Base-by-base conservation (phyloP, 2,329 filamentous ascomycete genomes). In the Scedosporium boydii region DNA sequence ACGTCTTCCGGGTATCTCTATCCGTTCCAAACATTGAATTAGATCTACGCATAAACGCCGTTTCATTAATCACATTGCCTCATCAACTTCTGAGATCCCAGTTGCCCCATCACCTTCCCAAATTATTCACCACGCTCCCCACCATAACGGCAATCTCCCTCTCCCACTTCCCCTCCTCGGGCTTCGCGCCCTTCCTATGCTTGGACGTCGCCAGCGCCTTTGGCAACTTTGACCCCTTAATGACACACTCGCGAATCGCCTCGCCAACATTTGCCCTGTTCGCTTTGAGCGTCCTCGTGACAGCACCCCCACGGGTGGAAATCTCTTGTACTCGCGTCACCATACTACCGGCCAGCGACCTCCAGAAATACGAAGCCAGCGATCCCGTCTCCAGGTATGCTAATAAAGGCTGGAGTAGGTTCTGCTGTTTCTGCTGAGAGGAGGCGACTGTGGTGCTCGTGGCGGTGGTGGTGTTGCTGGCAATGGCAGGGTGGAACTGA, bases 141-240 rank as follows among this genome's bases (percentile, higher is more conserved):
- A 96, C 89, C 93, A 98, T 97, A 58, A 98, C 93, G 1, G 93
- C 92, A 58, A 93, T 88, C 76, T 98, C 95, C 46, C 93, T 83
- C 69, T 97, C 93, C 91, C 91, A 97, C 62, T 77, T 77, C 63
- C 78, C 80, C 38, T 71, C 74, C 68, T 78, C 83, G 51, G 73
- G 76, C 63, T 75, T 78, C 12, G 73, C 71, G 7, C 70, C 71
- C 23, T 51, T 62, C 4, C 56, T 44, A 14, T 56, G 41, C 21
- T 53, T 58, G 29, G 58, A 57, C 16, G 60, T 58, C 3, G 72
- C 67, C 56, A 85, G 70, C 0, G 79, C 82, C 14, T 80, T 81
- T 1, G 91, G 90, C 59, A 88, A 71, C 71, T 87, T 84, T 42
- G 87, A 89, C 0, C 93, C 93, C 60, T 84, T 84, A 64, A 93